Evolutionary conservation across 805 yeast species (phyloP), one percentile per base, ranked within the genome.

Genomic region (Barnettozyma californica): DNA sequence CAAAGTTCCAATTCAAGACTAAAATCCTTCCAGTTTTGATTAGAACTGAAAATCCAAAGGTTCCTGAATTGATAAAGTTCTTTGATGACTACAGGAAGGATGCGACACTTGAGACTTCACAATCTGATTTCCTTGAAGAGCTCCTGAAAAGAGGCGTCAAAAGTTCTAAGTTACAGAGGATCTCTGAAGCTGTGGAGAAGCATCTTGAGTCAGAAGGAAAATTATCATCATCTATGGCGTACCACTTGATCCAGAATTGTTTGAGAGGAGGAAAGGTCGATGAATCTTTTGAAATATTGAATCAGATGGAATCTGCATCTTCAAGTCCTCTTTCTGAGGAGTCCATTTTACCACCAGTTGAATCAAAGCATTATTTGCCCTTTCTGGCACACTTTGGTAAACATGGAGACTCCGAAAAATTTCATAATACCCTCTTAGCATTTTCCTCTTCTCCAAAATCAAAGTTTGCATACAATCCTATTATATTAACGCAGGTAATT

Each of bases 361-460:
- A 65, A 36, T 61, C 78, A 0, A 70, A 71, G 49, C 68, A 71
- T 40, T 76, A 74, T 48, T 58, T 72, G 2, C 63, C 68, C 9
- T 66, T 76, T 45, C 58, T 73, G 9, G 67, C 67, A 34, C 56
- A 63, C 44, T 69, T 66, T 36, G 66, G 68, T 10, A 51, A 55
- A 21, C 45, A 49, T 5, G 62, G 63, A 7, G 57, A 59, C 20
- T 40, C 60, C 4, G 50, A 52, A 13, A 60, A 64, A 36, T 64
- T 75, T 13, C 57, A 62, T 19, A 50, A 50, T 1, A 27, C 74
- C 7, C 21, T 73, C 11, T 43, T 54, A 1, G 51, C 63, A 43
- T 69, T 74, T 64, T 51, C 56, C n/a, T 34, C 58, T 21, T 11
- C 21, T 9, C 33, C 23, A 29, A 25, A 13, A 7, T 31, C 47